Base-by-base conservation (phyloP, 495 filamentous ascomycete species). In the Letharia columbiana region DNA sequence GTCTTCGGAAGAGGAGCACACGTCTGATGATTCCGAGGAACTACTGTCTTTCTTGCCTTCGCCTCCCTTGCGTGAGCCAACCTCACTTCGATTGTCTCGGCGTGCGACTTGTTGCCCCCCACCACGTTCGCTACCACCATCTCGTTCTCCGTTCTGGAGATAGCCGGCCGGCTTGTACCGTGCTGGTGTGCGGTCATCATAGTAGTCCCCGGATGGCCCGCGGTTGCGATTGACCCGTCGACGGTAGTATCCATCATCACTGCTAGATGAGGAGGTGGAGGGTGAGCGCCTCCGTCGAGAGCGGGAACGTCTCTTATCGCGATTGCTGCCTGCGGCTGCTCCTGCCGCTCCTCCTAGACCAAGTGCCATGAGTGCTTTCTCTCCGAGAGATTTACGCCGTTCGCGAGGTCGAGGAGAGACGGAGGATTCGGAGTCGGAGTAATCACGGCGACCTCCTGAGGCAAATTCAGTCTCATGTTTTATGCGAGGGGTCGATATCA, bases 321-420 rank as follows among this genome's bases (percentile, higher is more conserved):
- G 57, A 44, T 42, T 41, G 37, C 58, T 62, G n/a, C 67, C 63
- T 58, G 67, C 71, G 59, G 58, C 71, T 68, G 68, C 72, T 63
- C 81, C 83, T 67, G 83, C 80, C 58, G 81, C 82, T 56, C 82
- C 80, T 28, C 87, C 87, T n/a, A 92, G 78, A 58, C 89, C 89
- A 9, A 89, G 78, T 2, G 83, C 82, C 52, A 82, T 83, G 13
- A 91, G 76, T 10, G 87, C 89, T 69, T 83, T 82, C 71, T 91
- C 88, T 47, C 89, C 83, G 59, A 91, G 79, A 60, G 89, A 91
- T 77, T 91, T 91, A 76, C 86, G 77, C 64, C 82, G 73, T 75
- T 76, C 39, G 45, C 68, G 71, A 28, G 60, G 71, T 20, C 57
- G 70, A 52, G 71, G 71, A 15, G 71, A 72, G 35, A 67, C 49